phyloP scores from a whole-genome alignment of 202 grass and related monocot genomes.

The Brachypodium distachyon region DNA sequence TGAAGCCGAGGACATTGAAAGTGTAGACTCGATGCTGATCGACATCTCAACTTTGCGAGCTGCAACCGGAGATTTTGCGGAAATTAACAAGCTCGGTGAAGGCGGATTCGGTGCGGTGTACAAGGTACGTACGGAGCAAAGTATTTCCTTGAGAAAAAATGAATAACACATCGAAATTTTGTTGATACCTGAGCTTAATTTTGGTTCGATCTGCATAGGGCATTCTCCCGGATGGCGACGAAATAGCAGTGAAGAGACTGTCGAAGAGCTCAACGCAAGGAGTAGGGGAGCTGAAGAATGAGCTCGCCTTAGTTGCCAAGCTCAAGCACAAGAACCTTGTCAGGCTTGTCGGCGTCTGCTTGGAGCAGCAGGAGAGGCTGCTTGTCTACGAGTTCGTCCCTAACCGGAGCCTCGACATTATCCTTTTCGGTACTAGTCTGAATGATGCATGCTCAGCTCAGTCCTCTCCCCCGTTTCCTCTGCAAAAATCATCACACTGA shows the following conservation, averaged over 20 bases:
- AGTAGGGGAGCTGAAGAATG: slow-evolving; percentile 1
- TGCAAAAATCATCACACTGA: neutral
- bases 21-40: slow-evolving; percentile 2
- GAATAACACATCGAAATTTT: neutral
- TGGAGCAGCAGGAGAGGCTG: slow-evolving; percentile 9
- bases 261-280: slow-evolving; percentile 12
- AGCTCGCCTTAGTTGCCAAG: slow-evolving; percentile 14
- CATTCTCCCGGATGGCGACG: neutral
- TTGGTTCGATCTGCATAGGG: neutral
- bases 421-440: neutral
- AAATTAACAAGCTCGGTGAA: slow-evolving; percentile 10
- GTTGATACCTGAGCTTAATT: neutral
- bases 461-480: neutral
- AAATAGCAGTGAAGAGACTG: slow-evolving; percentile 10
- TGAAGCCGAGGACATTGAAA: neutral
- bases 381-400: slow-evolving; percentile 18
- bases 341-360: neutral
- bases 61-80: slow-evolving; percentile 8
- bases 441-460: neutral
- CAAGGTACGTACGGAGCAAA: neutral
- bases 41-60: neutral
- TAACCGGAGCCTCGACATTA: neutral
- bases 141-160: neutral
- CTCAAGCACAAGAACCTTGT: slow-evolving; percentile 28
- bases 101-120: neutral